Evolutionary conservation across 2,329 filamentous ascomycete species (phyloP).

Genomic region (Claviceps humidiphila): DNA sequence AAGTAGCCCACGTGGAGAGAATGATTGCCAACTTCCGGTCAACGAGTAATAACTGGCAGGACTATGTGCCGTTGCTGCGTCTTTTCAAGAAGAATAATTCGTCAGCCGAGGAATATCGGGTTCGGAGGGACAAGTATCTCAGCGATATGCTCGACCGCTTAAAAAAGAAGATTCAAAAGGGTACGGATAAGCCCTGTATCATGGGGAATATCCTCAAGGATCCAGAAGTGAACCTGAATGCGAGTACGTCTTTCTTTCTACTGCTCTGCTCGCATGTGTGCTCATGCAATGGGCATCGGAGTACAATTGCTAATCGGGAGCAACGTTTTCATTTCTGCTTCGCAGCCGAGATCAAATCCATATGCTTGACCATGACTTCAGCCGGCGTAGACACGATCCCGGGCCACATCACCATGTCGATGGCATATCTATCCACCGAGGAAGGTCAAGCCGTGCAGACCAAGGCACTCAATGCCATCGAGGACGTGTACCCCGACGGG

Average conservation of each 20-base stretch:
- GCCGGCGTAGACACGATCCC: conserved; percentile 77
- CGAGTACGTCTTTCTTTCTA: conserved; percentile 12
- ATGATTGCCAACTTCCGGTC: conserved; percentile 63
- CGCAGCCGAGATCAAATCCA: conserved; percentile 61
- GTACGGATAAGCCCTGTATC: conserved; percentile 28
- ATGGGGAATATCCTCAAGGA: conserved; percentile 41
- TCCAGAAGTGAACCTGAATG: conserved; percentile 28
- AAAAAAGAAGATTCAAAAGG: conserved; percentile 24
- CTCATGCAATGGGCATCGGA: neutral
- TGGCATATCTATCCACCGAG: conserved; percentile 58
- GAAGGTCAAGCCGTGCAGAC: conserved; percentile 58
- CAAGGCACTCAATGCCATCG: conserved; percentile 56
- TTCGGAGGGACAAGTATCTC: conserved; percentile 53
- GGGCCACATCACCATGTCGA: conserved; percentile 65
- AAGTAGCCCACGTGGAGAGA: conserved; percentile 65
- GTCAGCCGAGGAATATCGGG: conserved; percentile 50
- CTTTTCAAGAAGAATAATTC: conserved; percentile 48
- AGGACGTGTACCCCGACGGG: conserved; percentile 55
- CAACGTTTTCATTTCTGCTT: neutral
- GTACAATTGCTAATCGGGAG: neutral
- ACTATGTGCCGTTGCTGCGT: conserved; percentile 66
- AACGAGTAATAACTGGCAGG: conserved; percentile 74
- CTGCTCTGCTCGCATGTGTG: neutral
- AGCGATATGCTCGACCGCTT: conserved; percentile 53
- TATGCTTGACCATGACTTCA: conserved; percentile 71